Evolutionary conservation across 257 asterid species (phyloP), one percentile per base, ranked within the genome.

Genomic region (Solanum peruvianum): DNA sequence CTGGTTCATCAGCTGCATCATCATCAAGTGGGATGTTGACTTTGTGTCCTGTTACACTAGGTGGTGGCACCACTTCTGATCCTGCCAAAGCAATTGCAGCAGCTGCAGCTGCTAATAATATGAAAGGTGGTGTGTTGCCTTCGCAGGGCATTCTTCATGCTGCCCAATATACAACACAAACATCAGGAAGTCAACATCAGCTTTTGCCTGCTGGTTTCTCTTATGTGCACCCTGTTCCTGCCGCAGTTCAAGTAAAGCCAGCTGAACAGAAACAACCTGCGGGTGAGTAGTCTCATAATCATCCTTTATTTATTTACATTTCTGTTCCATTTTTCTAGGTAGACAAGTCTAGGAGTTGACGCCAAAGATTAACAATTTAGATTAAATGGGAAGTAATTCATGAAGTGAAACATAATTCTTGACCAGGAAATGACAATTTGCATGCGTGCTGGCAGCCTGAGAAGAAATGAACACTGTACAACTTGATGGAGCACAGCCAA

Each of bases 401-500:
- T 87, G 89, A 85, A 86, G 88, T 86, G 44, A 66, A 86, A 77
- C 77, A 60, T 52, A 44, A 82, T 91, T 90, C 85, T 90, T 95
- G 94, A 92, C 89, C 98, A 93, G 98, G 98, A 89, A 92, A 93
- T 91, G 98, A 94, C 85, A 94, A 91, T 94, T 92, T 94, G 92
- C 94, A 93, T 90, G 91, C 92, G 86, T 93, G 88, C 89, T 90
- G 99, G 98, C 97, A 95, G 98, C 95, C 96, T 92, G 98, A 97
- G 94, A 95, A 97, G 95, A 94, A 94, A 90, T 94, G 97, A 94
- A 67, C 58, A 88, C 71, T 58, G 44, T 47, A 47, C 67, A 49
- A 29, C 85, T 80, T 80, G 85, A 80, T 49, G 85, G 85, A 12
- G 58, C 84, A 15, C 84, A 15, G 44, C 85, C 66, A 29, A 45